Evolutionary conservation across 768 basidiomycete genomes (phyloP).

Genomic region (button mushroom (Agaricus bisporus)): DNA sequence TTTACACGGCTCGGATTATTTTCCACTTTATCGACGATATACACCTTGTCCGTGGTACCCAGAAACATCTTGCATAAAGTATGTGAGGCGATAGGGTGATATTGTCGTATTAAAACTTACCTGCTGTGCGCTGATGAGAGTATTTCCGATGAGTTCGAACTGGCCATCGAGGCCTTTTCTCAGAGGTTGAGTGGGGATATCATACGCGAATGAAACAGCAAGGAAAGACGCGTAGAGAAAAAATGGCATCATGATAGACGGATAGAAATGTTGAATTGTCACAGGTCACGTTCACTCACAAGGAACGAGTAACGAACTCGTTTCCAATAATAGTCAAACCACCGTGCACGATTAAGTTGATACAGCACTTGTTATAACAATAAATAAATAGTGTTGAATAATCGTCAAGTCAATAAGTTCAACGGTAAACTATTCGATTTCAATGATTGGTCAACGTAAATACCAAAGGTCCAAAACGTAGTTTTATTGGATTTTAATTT

Average conservation of each 20-base stretch:
- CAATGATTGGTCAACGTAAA: too few species aligned
- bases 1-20: slow-evolving; percentile 57
- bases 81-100: neutral
- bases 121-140: slow-evolving; percentile 69
- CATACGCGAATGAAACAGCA: neutral
- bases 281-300: neutral
- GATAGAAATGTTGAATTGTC: neutral
- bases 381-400: too few species aligned
- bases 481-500: too few species aligned
- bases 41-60: slow-evolving; percentile 37
- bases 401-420: too few species aligned
- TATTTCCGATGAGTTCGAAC: slow-evolving; percentile 62
- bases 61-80: slow-evolving; percentile 34
- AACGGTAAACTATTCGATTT: too few species aligned
- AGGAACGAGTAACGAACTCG: too few species aligned
- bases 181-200: slow-evolving; percentile 40
- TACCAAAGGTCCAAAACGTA: too few species aligned
- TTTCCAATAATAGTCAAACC: too few species aligned
- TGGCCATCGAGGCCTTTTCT: slow-evolving; percentile 38
- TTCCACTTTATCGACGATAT: slow-evolving; percentile 75
- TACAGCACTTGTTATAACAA: too few species aligned
- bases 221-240: slow-evolving; percentile 1
- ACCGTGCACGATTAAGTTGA: too few species aligned
- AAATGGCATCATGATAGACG: neutral
- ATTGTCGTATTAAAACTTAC: slow-evolving; percentile 23